These are phyloP conservation scores for Pilatotrama ljubarskyi DNA, from an alignment of 768 basidiomycete genomes.

Conservation along the genomic window DNA sequence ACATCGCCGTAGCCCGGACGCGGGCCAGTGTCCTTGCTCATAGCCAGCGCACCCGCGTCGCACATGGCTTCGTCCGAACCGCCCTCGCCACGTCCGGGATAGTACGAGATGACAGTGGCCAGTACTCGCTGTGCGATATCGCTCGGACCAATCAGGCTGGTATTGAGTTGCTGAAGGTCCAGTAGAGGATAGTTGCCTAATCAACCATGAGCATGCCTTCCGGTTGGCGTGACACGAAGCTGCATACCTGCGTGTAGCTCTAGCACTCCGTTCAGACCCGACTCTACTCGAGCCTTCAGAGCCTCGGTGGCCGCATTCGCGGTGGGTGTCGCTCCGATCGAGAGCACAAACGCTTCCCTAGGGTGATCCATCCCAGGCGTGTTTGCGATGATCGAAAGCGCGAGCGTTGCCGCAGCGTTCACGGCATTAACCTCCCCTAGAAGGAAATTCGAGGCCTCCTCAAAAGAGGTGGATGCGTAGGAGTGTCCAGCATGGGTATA, in stretches of 20 bases:
- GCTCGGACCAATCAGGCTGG: constrained; percentile 55
- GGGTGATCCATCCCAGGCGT: constrained; percentile 35
- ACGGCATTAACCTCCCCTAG: constrained; percentile 71
- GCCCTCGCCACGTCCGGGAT: constrained; percentile 62
- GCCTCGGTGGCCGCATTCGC: constrained; percentile 73
- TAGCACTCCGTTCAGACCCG: constrained; percentile 35
- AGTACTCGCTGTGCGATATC: constrained; percentile 68
- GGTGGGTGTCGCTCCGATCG: constrained; percentile 86
- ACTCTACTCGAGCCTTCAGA: constrained; percentile 47
- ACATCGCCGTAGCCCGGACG: constrained; percentile 73
- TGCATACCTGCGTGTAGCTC: constrained; percentile 74
- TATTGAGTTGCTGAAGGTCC: constrained; percentile 83
- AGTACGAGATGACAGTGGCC: constrained; percentile 77
- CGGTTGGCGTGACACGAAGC: not conserved
- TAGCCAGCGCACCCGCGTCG: constrained; percentile 83
- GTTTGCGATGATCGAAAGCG: constrained; percentile 46
- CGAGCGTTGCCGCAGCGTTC: constrained; percentile 61
- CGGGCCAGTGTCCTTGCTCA: constrained; percentile 85
- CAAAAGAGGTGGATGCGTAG: constrained; percentile 70
- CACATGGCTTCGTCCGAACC: constrained; percentile 75
- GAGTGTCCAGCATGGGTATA: constrained; percentile 80
- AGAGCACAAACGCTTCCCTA: constrained; percentile 62
- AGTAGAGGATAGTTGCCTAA: constrained; percentile 79
- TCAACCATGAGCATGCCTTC: not conserved
- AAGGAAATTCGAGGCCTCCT: constrained; percentile 65